Conservation (phyloP, 1,284 basidiomycete species). For the Serendipita sp. region DNA sequence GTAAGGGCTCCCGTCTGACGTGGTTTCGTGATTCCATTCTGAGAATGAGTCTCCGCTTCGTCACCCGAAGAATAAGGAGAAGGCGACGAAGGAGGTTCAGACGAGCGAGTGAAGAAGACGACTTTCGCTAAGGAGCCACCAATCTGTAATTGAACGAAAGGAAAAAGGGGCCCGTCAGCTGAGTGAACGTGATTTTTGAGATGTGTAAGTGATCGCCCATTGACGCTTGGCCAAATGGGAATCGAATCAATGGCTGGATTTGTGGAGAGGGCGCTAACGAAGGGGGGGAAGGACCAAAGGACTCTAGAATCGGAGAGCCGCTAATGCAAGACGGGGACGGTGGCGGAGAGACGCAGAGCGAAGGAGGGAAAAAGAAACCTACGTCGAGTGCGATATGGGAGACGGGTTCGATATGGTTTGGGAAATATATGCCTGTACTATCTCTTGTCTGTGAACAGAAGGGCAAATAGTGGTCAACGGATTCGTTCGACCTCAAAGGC, state of each 20-base stretch:
- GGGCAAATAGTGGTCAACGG: neutral
- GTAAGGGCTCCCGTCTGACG: conserved; percentile 61
- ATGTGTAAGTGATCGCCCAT: neutral
- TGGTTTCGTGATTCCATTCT: conserved; percentile 16
- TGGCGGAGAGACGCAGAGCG: neutral
- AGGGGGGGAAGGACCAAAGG: neutral
- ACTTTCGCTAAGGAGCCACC: conserved; percentile 97
- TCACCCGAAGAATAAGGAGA: conserved; percentile 16
- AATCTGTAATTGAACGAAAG: conserved; percentile 40
- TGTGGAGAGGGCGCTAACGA: too few relatives aligned
- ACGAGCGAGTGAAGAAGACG: conserved; percentile 92
- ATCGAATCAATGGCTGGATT: neutral
- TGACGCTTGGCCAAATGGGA: neutral
- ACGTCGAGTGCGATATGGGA: conserved; percentile 93
- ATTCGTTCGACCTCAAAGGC: conserved; percentile 11
- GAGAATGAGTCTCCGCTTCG: conserved; percentile 5
- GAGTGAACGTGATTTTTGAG: neutral
- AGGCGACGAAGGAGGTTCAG: conserved; percentile 61
- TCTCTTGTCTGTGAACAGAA: conserved; percentile 56
- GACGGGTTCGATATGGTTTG: conserved; percentile 91
- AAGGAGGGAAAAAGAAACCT: conserved; percentile 25
- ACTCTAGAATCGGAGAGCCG: neutral
- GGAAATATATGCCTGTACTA: conserved; percentile 87
- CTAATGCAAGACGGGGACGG: neutral
- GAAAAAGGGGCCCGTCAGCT: too few relatives aligned